These are phyloP conservation scores for Hydnum rufescens DNA, from an alignment of 768 basidiomycete genomes.

Conservation along the genomic window DNA sequence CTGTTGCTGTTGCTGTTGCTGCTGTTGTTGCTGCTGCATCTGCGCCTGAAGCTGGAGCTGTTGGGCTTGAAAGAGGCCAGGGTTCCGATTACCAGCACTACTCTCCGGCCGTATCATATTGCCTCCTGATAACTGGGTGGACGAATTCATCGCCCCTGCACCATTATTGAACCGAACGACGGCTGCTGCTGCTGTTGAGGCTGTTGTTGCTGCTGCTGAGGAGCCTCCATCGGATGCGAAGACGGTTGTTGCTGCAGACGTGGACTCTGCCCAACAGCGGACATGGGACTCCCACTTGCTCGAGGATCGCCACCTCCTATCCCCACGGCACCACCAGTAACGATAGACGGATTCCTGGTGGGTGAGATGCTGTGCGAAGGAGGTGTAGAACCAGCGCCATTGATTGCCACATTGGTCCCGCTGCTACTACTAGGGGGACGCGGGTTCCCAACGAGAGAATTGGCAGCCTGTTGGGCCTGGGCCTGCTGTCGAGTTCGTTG, in stretches of 20 bases:
- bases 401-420: neutral
- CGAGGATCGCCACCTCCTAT: neutral
- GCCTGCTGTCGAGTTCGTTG: neutral
- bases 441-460: neutral
- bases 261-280: neutral
- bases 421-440: neutral
- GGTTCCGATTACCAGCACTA: neutral
- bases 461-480: neutral
- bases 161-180: neutral
- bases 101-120: neutral
- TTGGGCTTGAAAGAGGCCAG: neutral
- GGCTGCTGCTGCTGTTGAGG: neutral
- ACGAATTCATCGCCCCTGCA: neutral
- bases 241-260: neutral
- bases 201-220: slow-evolving; percentile 4
- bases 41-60: neutral
- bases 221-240: neutral
- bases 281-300: neutral
- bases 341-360: neutral
- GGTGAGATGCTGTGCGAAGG: neutral
- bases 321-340: neutral
- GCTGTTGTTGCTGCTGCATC: neutral
- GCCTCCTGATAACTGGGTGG: neutral
- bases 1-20: neutral
- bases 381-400: neutral